Conservation (phyloP, 345 rosid genomes). For the Litchi chinensis region DNA sequence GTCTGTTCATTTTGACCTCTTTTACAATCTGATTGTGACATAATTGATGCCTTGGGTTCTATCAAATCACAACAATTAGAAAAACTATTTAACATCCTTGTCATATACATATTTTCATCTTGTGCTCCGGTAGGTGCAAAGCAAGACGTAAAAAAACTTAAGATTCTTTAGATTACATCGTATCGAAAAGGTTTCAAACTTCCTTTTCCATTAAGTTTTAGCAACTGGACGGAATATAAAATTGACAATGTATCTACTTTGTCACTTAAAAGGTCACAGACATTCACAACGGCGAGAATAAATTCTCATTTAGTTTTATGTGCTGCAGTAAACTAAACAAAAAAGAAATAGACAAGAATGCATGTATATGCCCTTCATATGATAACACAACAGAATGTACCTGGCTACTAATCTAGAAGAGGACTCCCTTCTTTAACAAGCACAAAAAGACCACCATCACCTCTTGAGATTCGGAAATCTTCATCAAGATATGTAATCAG, state of each 20-base stretch:
- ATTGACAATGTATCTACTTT: neutral
- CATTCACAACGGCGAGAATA: neutral
- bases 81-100: neutral
- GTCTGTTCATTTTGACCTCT: neutral
- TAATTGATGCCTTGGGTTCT: neutral
- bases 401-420: slow-evolving; percentile 59
- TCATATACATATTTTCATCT: neutral
- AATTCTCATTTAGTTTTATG: neutral
- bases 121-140: neutral
- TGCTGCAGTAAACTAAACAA: neutral
- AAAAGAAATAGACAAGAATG: neutral
- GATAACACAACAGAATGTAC: slow-evolving; percentile 18
- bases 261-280: neutral
- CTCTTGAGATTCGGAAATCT: slow-evolving; percentile 88
- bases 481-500: slow-evolving; percentile 83
- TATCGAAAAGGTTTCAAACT: neutral
- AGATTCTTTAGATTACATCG: neutral
- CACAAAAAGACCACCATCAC: slow-evolving; percentile 95
- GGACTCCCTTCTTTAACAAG: slow-evolving; percentile 90
- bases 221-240: neutral
- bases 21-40: neutral
- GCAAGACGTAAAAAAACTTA: neutral
- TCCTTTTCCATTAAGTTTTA: neutral
- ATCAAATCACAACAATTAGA: neutral
- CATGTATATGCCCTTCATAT: neutral